Conservation (phyloP, 495 filamentous ascomycete species). For the Penicillium cataractarum region DNA sequence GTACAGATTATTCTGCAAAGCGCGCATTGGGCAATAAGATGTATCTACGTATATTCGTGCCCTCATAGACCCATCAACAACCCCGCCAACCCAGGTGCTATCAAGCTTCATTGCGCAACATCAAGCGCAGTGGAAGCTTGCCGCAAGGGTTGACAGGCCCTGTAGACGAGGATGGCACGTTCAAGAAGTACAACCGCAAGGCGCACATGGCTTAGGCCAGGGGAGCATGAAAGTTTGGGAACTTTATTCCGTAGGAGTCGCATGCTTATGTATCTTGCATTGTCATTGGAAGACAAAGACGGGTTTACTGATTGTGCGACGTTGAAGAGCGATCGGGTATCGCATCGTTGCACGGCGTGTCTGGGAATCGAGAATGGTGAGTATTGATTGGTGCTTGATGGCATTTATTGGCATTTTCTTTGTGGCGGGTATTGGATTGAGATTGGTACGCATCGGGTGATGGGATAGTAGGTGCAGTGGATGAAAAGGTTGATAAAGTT, state of each 20-base stretch:
- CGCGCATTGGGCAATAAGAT: background rate
- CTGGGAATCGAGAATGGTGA: background rate
- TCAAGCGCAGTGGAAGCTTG: constrained; percentile 45
- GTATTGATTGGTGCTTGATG: background rate
- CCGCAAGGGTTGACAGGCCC: constrained; percentile 6
- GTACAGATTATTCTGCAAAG: background rate
- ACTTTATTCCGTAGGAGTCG: constrained; percentile 58
- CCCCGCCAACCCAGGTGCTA: constrained; percentile 42
- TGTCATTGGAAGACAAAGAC: too few relatives aligned
- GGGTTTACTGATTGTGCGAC: background rate
- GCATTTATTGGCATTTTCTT: background rate
- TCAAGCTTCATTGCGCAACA: constrained; percentile 50
- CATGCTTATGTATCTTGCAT: background rate
- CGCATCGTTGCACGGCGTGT: background rate
- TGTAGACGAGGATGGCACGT: constrained; percentile 15
- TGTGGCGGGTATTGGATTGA: background rate
- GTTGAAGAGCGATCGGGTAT: background rate
- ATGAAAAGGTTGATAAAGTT: background rate
- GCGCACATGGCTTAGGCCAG: constrained; percentile 57
- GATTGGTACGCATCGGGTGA: background rate
- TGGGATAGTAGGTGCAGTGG: background rate
- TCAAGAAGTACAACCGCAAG: constrained; percentile 26
- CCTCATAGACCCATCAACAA: constrained; percentile 23
- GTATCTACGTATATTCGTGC: background rate
- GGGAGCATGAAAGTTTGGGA: constrained; percentile 51